Evolutionary conservation across 2,329 filamentous ascomycete genomes (phyloP).

Genomic region (Talaromyces sp.): DNA sequence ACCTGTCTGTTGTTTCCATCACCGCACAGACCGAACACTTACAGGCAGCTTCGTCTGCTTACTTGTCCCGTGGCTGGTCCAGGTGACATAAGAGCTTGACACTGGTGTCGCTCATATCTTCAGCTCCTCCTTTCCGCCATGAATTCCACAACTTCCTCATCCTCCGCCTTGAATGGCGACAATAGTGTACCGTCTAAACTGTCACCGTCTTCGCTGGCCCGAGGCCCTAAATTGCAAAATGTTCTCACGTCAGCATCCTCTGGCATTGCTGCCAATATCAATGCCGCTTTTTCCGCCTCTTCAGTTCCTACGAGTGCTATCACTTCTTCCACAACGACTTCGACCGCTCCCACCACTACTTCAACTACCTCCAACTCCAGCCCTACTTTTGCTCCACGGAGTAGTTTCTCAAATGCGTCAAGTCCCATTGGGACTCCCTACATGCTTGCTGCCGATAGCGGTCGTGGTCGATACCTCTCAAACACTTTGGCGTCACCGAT

Average conservation of each 20-base stretch:
- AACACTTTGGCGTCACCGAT: constrained; percentile 40
- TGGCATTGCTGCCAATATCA: constrained; percentile 21
- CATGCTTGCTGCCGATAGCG: constrained; percentile 33
- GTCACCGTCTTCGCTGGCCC: constrained; percentile 27
- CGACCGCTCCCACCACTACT: constrained; percentile 19
- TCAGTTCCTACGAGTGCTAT: constrained; percentile 30
- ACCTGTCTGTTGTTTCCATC: constrained; percentile 19
- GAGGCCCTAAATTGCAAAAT: constrained; percentile 35
- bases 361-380: constrained; percentile 25
- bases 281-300: constrained; percentile 3
- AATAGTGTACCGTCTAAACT: constrained; percentile 33
- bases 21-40: constrained; percentile 17
- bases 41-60: constrained; percentile 20
- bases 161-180: constrained; percentile 38
- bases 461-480: constrained; percentile 29
- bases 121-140: constrained; percentile 32
- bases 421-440: constrained; percentile 36
- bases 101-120: constrained; percentile 30
- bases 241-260: constrained; percentile 31
- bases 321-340: constrained; percentile 26
- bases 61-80: constrained; percentile 37
- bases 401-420: constrained; percentile 25
- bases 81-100: constrained; percentile 38
- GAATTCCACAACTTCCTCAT: constrained; percentile 36
- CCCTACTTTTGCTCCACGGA: constrained; percentile 27